Conservation (phyloP, 2,329 filamentous ascomycete genomes). For the Venturia effusa region DNA sequence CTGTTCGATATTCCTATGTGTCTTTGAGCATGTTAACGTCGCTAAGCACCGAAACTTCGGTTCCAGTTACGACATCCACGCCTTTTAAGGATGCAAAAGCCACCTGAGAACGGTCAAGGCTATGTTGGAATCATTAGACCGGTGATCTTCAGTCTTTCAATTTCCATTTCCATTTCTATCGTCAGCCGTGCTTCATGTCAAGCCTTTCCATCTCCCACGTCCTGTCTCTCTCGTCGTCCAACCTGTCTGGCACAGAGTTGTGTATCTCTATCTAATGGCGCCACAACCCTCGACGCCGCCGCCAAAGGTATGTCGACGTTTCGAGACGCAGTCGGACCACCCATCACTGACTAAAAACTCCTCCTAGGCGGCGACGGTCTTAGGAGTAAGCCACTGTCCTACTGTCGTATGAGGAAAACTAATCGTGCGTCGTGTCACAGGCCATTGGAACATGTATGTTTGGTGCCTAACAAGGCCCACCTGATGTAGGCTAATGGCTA, state of each 20-base stretch:
- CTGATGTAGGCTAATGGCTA: background rate
- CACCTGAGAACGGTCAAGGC: background rate
- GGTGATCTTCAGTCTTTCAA: background rate
- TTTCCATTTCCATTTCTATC: background rate
- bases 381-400: background rate
- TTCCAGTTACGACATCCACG: background rate
- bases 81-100: background rate
- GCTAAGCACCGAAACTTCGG: background rate
- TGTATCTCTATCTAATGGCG: background rate
- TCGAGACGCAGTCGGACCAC: background rate
- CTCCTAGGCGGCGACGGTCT: background rate
- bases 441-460: conserved; percentile 6
- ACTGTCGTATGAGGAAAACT: background rate
- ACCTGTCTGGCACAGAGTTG: background rate
- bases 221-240: background rate
- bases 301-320: background rate
- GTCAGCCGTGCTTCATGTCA: background rate
- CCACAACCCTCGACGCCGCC: conserved; percentile 2
- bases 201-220: background rate
- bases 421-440: background rate
- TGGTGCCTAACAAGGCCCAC: background rate
- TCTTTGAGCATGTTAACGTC: background rate
- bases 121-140: background rate
- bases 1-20: background rate
- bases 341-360: background rate